Conservation (phyloP, 148 eudicot species). For the Diospyros kaki region DNA sequence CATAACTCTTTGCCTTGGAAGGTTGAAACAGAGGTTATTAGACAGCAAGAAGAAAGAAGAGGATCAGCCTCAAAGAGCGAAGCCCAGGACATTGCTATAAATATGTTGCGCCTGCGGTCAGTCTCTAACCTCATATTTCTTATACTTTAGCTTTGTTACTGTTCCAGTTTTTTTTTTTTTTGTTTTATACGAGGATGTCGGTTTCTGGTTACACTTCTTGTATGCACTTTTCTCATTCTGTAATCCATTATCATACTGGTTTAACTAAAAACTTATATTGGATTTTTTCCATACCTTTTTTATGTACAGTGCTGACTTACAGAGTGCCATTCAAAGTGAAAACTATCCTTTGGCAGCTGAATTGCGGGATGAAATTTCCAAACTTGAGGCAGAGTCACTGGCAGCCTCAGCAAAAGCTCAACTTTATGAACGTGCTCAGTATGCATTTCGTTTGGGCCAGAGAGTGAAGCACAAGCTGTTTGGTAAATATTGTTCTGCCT, state of each 20-base stretch:
- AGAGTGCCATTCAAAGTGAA: constrained; percentile 71
- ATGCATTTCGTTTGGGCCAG: constrained; percentile 86
- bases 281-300: not conserved
- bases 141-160: not conserved
- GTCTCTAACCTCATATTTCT: constrained; percentile 13
- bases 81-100: constrained; percentile 88
- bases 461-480: constrained; percentile 80
- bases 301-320: constrained; percentile 67
- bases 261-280: constrained; percentile 1
- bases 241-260: not conserved
- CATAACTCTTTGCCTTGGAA: constrained; percentile 24
- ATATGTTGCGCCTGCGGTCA: constrained; percentile 74
- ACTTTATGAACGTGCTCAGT: constrained; percentile 65
- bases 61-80: constrained; percentile 85
- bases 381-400: constrained; percentile 75
- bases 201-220: not conserved
- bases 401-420: constrained; percentile 79
- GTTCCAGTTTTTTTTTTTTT: not conserved
- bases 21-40: constrained; percentile 79
- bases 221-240: not conserved
- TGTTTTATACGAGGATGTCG: not conserved
- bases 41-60: constrained; percentile 51
- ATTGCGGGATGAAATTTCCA: constrained; percentile 78
- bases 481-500: constrained; percentile 41
- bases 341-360: constrained; percentile 74